Evolutionary conservation across 148 eudicot genomes (phyloP).

Genomic region (Beta vulgaris): DNA sequence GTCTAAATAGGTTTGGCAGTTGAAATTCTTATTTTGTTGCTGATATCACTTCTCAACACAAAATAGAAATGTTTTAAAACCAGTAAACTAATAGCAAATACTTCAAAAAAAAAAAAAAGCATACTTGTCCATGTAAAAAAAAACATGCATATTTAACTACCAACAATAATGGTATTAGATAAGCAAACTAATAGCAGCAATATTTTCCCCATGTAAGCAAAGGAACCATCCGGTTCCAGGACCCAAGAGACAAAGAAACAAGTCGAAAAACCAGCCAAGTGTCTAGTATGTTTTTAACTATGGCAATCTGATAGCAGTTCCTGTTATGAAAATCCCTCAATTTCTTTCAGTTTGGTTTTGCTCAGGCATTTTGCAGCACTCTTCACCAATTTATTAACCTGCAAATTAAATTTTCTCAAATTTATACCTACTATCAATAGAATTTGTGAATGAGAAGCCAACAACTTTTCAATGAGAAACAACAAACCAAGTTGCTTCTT

Average conservation of each 20-base stretch:
- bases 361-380: constrained; percentile 28
- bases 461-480: too few relatives aligned
- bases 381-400: constrained; percentile 39
- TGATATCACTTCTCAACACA: too few relatives aligned
- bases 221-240: neutral
- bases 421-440: neutral
- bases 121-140: too few relatives aligned
- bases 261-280: neutral
- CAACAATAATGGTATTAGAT: too few relatives aligned
- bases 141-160: too few relatives aligned
- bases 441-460: neutral
- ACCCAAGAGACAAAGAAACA: neutral
- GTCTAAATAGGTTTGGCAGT: too few relatives aligned
- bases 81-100: too few relatives aligned
- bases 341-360: constrained; percentile 8
- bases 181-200: neutral
- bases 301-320: constrained; percentile 31
- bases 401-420: constrained; percentile 6
- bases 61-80: too few relatives aligned
- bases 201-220: too few relatives aligned
- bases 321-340: constrained; percentile 19
- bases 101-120: too few relatives aligned
- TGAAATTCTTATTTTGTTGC: too few relatives aligned
- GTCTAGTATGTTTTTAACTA: constrained; percentile 28
- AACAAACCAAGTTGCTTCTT: neutral